Base-by-base conservation (phyloP, 1,139 yeast genomes). In the Blastobotrys buckinghamii region DNA sequence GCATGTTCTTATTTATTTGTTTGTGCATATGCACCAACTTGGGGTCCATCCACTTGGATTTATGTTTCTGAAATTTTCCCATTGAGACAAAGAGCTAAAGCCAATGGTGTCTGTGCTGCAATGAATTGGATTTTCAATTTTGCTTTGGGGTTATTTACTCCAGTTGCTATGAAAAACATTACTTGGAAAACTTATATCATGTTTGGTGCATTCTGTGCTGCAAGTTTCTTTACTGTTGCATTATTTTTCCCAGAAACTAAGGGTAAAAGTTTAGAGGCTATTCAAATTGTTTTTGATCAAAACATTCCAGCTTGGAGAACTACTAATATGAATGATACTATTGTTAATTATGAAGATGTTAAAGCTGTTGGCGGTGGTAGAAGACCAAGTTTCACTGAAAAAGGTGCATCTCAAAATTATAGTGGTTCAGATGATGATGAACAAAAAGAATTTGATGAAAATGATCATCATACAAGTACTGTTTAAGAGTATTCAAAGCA, bases 211-310 rank as follows among this genome's bases (percentile, higher is more conserved):
- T 82, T 82, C 46, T 78, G 82, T 65, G 62, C 65, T 22, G 70
- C 65, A 49, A 77, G 79, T 81, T 71, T 73, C 48, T 48, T 78
- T 50, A 83, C 78, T 54, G 82, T 79, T 36, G 78, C 67, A 65
- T 68, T 81, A 59, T 68, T 76, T 57, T 81, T 78, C 77, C 84
- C 83, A 12, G 89, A 83, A 66, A 84, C 94, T 26, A 81, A 80
- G 66, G 90, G 90, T 24, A 70, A 82, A 52, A 74, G 84, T 12
- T 73, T 85, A 62, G 95, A 85, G 67, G 86, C 84, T 57, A 84
- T 83, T 54, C 86, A 82, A 65, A 79, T 77, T 57, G 69, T 84
- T 71, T 63, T 66, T 58, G 60, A 52, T 40, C 36, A 50, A 12
- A 26, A 46, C 9, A 53, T 58, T 12, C 40, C 50, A 13, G 55